Evolutionary conservation across 78 protist genomes (phyloP), one percentile per base, ranked within the genome.

Genomic region (Dictyostelium purpureum): DNA sequence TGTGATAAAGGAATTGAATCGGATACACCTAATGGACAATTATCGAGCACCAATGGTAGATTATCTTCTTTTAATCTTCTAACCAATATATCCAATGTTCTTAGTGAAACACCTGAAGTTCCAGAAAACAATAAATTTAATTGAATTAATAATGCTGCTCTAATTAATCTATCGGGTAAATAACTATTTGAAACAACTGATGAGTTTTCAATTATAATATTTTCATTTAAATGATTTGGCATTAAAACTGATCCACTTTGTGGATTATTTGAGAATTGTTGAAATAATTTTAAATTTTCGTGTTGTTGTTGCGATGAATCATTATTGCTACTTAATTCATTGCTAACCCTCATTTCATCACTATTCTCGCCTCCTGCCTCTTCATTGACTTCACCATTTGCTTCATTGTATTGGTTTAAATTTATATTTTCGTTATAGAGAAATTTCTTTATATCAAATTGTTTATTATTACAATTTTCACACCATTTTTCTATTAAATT

Each of bases 71-170:
- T 28, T 35, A 75, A 51, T 51, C 81, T 75, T 31, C 2, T 51
- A 2, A 52, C 35, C n/a, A 75, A 51, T 33, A 16, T 18, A 19
- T 21, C 35, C 14, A 75, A 47, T 33, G 66, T 35, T 1, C 6
- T 0, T 9, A 75, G 6, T 51, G 81, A 47, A 11, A 75, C 35
- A 18, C 81, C 81, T 18, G 69, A 51, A 18, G 38, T 51, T 18
- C 81, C 81, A 21, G 81, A 75, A 16, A 42, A 75, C 12, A 75
- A 37, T 37, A 51, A 42, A 75, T 75, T 75, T 35, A 75, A 75
- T 51, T 75, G 81, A 11, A 75, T 75, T 21, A 75, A 35, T 75
- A 75, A 35, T 0, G 67, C 14, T 51, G 81, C 81, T 52, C 81
- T 47, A n/a, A 35, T 31, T 0, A 75, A 63, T 52, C 52, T 31